These are phyloP conservation scores for Yarrowia deformans DNA, from an alignment of 805 yeast genomes.

Conservation along the genomic window DNA sequence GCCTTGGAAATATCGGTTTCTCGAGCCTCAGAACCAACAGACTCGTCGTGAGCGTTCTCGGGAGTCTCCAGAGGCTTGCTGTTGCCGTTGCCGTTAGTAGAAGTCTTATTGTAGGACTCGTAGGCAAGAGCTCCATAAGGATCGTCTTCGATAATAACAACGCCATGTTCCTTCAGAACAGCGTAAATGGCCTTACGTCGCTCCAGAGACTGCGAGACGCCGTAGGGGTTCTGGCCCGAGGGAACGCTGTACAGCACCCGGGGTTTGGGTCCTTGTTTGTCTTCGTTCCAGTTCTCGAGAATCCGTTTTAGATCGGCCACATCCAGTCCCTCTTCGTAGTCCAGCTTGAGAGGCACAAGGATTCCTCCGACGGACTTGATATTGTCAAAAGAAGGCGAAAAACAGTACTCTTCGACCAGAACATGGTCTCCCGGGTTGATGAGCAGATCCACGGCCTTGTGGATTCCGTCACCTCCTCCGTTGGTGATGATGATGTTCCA, in stretches of 20 bases:
- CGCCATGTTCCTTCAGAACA: constrained; percentile 69
- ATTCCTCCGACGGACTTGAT: constrained; percentile 67
- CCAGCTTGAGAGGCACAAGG: constrained; percentile 73
- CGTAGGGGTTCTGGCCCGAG: constrained; percentile 88
- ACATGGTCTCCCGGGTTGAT: constrained; percentile 49
- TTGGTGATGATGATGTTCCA: constrained; percentile 35
- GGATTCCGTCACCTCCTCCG: constrained; percentile 39
- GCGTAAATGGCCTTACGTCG: constrained; percentile 66
- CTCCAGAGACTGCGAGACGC: constrained; percentile 65
- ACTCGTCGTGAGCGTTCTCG: constrained; percentile 7
- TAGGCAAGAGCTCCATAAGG: constrained; percentile 82
- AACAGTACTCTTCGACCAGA: constrained; percentile 78
- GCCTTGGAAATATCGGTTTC: constrained; percentile 48
- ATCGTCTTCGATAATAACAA: constrained; percentile 81
- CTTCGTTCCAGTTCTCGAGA: constrained; percentile 65
- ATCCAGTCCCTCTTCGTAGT: constrained; percentile 63
- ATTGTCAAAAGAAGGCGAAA: constrained; percentile 75
- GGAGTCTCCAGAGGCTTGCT: constrained; percentile 9
- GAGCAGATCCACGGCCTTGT: constrained; percentile 38
- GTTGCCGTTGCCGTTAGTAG: background rate
- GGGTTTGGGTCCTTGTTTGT: constrained; percentile 53
- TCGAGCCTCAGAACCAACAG: background rate
- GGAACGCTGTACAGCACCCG: constrained; percentile 66
- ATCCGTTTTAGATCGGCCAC: constrained; percentile 63
- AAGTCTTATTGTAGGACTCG: constrained; percentile 46